These are phyloP conservation scores for Gossypium rotundifolium DNA, from an alignment of 345 rosid species.

Conservation along the genomic window DNA sequence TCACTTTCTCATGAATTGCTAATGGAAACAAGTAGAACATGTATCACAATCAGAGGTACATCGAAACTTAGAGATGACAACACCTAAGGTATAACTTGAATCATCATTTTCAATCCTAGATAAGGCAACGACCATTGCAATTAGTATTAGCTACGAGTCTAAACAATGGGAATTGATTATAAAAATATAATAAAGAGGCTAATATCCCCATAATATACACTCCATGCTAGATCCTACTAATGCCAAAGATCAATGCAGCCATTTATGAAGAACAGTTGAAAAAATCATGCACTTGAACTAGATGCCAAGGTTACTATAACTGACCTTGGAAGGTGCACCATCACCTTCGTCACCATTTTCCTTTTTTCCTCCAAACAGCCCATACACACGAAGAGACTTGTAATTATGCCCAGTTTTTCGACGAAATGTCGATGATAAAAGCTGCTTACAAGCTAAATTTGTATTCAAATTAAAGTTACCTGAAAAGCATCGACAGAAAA, in stretches of 20 bases:
- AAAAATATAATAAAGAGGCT: not conserved
- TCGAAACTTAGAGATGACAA: not conserved
- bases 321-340: constrained; percentile 67
- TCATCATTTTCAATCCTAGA: not conserved
- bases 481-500: constrained; percentile 22
- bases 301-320: not conserved
- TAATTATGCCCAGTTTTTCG: constrained; percentile 20
- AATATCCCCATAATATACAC: not conserved
- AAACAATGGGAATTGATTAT: not conserved
- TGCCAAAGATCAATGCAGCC: not conserved
- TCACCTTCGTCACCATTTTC: constrained; percentile 54
- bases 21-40: not conserved
- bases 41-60: not conserved
- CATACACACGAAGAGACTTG: constrained; percentile 44
- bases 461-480: constrained; percentile 38
- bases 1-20: not conserved
- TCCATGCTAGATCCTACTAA: not conserved
- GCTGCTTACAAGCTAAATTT: constrained; percentile 34
- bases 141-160: not conserved
- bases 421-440: constrained; percentile 22
- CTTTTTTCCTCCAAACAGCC: constrained; percentile 75
- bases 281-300: not conserved
- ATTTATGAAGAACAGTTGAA: not conserved
- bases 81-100: not conserved
- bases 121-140: not conserved